Conservation (phyloP, 2,329 filamentous ascomycete species). For the Gremmenia infestans region DNA sequence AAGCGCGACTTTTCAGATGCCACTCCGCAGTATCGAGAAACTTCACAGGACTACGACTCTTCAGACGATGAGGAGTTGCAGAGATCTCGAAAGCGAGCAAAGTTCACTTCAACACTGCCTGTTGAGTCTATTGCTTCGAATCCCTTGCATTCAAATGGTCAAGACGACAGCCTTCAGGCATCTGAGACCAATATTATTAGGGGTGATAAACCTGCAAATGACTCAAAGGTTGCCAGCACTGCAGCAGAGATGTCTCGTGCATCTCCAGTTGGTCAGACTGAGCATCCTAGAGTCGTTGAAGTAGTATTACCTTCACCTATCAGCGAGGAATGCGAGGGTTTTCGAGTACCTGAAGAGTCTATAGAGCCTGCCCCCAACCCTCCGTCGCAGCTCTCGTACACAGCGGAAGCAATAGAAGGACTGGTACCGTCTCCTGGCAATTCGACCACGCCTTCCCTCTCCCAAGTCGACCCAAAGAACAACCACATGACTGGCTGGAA, state of each 20-base stretch:
- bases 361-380: neutral
- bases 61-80: constrained; percentile 24
- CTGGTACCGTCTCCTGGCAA: neutral
- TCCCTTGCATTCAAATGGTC: neutral
- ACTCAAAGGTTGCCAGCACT: neutral
- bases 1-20: constrained; percentile 29
- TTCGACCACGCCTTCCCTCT: neutral
- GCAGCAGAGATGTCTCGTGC: neutral
- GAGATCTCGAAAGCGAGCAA: constrained; percentile 10
- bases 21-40: neutral
- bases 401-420: neutral
- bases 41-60: constrained; percentile 14
- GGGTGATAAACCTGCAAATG: neutral
- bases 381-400: neutral
- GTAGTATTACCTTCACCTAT: neutral
- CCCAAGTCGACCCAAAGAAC: neutral
- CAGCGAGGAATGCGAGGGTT: neutral
- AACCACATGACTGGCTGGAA: constrained; percentile 37
- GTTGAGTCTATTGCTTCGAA: neutral
- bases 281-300: neutral
- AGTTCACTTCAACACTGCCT: neutral
- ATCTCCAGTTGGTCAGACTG: neutral
- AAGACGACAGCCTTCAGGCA: neutral
- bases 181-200: neutral
- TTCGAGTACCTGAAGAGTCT: neutral